Evolutionary conservation across 2,329 filamentous ascomycete genomes (phyloP).

Genomic region (Cladobotryum protrusum): DNA sequence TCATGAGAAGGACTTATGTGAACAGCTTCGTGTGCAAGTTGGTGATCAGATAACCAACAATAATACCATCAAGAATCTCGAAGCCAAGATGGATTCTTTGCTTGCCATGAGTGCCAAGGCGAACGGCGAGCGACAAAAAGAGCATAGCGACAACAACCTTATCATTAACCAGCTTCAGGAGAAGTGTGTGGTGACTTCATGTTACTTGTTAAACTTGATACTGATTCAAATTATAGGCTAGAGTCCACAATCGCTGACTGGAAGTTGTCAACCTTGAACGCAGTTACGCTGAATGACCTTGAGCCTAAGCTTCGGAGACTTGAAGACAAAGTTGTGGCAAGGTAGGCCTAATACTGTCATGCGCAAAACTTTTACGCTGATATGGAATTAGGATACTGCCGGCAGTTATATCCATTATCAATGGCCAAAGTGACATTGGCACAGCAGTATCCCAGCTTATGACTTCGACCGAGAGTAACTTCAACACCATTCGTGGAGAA

Average conservation of each 20-base stretch:
- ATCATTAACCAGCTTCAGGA: conserved; percentile 11
- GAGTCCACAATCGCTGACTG: conserved; percentile 2
- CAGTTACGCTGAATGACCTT: conserved; percentile 2
- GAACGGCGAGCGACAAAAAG: conserved; percentile 2
- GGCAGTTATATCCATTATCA: background rate
- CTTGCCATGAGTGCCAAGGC: conserved; percentile 8
- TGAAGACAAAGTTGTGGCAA: conserved; percentile 4
- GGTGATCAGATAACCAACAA: conserved; percentile 12
- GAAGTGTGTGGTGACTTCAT: conserved; percentile 13
- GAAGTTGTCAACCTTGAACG: background rate
- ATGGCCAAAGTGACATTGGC: background rate
- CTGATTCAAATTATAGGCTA: conserved; percentile 1
- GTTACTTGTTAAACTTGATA: background rate
- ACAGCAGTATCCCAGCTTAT: conserved; percentile 1
- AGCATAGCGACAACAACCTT: conserved; percentile 1
- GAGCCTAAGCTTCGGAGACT: background rate
- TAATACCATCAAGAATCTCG: conserved; percentile 11
- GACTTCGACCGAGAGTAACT: background rate
- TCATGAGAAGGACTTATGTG: conserved; percentile 2
- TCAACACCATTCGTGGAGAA: conserved; percentile 2
- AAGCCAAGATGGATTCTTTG: conserved; percentile 17
- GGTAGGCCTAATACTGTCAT: background rate
- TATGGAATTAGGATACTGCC: conserved; percentile 1
- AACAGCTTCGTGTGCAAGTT: conserved; percentile 12
- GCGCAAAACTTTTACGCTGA: background rate